These are phyloP conservation scores for Blastobotrys malaysiensis DNA, from an alignment of 1,139 yeast species.

Conservation along the genomic window DNA sequence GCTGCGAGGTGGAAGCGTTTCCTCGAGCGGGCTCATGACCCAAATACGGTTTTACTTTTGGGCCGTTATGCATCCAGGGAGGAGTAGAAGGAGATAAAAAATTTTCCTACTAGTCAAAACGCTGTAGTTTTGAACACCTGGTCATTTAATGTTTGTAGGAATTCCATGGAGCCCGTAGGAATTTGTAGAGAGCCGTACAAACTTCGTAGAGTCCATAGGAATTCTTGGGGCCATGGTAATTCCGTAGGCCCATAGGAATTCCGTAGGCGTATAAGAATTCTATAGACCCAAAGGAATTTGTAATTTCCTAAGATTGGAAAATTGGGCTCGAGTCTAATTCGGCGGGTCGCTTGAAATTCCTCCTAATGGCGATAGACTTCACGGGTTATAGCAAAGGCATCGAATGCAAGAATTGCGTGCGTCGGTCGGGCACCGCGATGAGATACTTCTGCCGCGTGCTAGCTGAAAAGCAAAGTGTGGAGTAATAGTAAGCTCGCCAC, in stretches of 20 bases:
- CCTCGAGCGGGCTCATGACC: slow-evolving; percentile 1
- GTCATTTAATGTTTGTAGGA: too few species aligned
- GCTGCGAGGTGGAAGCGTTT: neutral
- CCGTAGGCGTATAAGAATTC: too few species aligned
- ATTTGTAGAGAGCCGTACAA: too few species aligned
- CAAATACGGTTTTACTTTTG: neutral
- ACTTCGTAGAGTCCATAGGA: too few species aligned
- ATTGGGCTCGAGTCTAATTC: neutral
- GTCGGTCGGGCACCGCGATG: neutral
- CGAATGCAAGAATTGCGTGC: neutral
- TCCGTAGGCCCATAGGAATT: too few species aligned
- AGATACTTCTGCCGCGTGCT: neutral
- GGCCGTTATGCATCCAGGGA: neutral
- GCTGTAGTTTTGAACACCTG: too few species aligned
- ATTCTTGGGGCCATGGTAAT: too few species aligned
- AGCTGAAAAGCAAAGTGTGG: neutral
- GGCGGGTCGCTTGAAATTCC: neutral
- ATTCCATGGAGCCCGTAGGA: too few species aligned
- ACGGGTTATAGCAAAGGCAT: neutral
- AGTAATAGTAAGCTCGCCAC: neutral
- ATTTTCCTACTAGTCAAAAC: neutral
- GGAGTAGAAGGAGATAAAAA: neutral
- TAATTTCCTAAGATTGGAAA: too few species aligned
- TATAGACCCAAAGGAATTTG: too few species aligned
- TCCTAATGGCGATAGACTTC: neutral